Conservation (phyloP, 495 filamentous ascomycete genomes). For the Trichoderma erinaceum region DNA sequence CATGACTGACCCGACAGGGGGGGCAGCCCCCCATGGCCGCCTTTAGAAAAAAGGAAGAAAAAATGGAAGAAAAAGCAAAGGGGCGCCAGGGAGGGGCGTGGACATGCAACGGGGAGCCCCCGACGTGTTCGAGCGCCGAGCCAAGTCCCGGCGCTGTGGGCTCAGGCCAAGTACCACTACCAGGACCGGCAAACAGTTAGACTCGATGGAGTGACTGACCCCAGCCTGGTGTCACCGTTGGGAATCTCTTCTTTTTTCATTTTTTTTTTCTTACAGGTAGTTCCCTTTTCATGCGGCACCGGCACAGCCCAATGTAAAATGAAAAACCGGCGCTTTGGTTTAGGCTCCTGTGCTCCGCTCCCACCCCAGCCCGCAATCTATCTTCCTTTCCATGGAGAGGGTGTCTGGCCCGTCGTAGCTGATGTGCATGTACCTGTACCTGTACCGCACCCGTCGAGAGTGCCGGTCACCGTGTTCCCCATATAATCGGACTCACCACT, state of each 20-base stretch:
- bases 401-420: neutral
- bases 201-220: constrained; percentile 4
- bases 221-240: constrained; percentile 10
- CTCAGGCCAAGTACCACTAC: neutral
- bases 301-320: neutral
- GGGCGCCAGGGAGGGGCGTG: neutral
- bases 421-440: neutral
- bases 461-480: constrained; percentile 4
- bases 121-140: constrained; percentile 11
- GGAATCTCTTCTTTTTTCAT: neutral
- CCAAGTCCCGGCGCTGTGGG: constrained; percentile 7
- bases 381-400: neutral
- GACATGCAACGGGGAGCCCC: constrained; percentile 3
- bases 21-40: neutral
- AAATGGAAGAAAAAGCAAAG: constrained; percentile 3
- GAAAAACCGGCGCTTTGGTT: constrained; percentile 6
- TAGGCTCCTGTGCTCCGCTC: constrained; percentile 7
- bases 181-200: neutral
- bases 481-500: neutral
- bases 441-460: neutral
- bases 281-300: neutral
- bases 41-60: constrained; percentile 9
- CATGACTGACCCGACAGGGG: constrained; percentile 7
- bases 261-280: neutral
- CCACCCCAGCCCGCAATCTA: neutral